Evolutionary conservation across 2,329 filamentous ascomycete genomes (phyloP), one percentile per base, ranked within the genome.

Genomic region (Didymella pomorum): DNA sequence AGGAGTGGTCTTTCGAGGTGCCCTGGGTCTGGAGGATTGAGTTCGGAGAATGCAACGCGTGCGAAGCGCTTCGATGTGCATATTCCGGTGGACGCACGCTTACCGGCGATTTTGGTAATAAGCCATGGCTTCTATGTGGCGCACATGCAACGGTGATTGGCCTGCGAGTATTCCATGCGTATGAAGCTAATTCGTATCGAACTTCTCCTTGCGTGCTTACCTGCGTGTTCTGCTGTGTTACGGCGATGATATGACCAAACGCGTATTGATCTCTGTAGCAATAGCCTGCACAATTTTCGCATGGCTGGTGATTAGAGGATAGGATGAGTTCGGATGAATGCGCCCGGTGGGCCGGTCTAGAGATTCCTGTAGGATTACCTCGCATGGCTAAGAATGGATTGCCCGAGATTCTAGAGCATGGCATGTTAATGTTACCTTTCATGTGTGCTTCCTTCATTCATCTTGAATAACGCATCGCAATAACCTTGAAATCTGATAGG

Each of bases 301-400:
- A 45, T 45, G 25, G 23, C 25, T 20, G 35, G 35, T 39, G 35
- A 39, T 20, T 39, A 39, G 35, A 39, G 35, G 23, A 45, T 45
- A 45, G 43, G 43, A 45, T 45, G 26, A 45, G 29, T 45, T 18
- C 25, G 43, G 43, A 45, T 31, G 25, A 45, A 31, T 45, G 43
- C 43, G 43, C 43, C 43, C 43, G 43, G 43, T 45, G 43, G 43
- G 43, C 43, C 43, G 43, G 43, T 29, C 25, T 45, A 45, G 43
- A 45, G 43, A 45, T 45, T 45, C 43, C 43, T 45, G 43, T 45
- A 45, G 43, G 43, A 45, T 45, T 45, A 45, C 43, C 43, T 42
- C 39, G 20, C 21, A 45, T 45, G 43, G 43, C 43, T 31, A 45
- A 45, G 43, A 45, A 45, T 45, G 43, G 25, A 45, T 29, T 45